Conservation (phyloP, 106 monocot species). For the Dendrobium huoshanense region DNA sequence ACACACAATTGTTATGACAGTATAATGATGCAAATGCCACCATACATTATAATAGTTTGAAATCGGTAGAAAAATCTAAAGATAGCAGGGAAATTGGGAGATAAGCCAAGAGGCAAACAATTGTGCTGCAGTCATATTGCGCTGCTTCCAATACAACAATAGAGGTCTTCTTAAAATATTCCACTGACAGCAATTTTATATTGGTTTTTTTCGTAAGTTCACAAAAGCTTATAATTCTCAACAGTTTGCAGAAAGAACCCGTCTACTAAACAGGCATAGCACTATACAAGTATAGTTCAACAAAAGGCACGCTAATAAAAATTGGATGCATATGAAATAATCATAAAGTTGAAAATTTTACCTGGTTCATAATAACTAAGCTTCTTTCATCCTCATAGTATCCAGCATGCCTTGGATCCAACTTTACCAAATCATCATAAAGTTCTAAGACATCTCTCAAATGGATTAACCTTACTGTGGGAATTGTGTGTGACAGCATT, state of each 20-base stretch:
- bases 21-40: background rate
- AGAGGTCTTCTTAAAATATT: background rate
- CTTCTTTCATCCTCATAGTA: constrained; percentile 82
- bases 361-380: constrained; percentile 77
- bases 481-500: constrained; percentile 24
- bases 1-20: background rate
- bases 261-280: background rate
- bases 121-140: background rate
- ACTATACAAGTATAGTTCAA: background rate
- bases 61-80: background rate
- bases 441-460: constrained; percentile 50
- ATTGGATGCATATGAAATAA: background rate
- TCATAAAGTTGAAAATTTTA: constrained; percentile 9
- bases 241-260: background rate
- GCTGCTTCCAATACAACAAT: background rate
- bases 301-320: background rate
- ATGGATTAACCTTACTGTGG: constrained; percentile 17
- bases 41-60: background rate
- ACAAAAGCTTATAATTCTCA: background rate
- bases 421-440: constrained; percentile 60
- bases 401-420: constrained; percentile 68
- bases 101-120: background rate
- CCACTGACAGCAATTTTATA: background rate
- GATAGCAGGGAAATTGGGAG: constrained; percentile 2
- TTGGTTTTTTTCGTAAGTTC: background rate